These are phyloP conservation scores for Lentinula guzmanii DNA, from an alignment of 768 basidiomycete genomes.

Conservation along the genomic window DNA sequence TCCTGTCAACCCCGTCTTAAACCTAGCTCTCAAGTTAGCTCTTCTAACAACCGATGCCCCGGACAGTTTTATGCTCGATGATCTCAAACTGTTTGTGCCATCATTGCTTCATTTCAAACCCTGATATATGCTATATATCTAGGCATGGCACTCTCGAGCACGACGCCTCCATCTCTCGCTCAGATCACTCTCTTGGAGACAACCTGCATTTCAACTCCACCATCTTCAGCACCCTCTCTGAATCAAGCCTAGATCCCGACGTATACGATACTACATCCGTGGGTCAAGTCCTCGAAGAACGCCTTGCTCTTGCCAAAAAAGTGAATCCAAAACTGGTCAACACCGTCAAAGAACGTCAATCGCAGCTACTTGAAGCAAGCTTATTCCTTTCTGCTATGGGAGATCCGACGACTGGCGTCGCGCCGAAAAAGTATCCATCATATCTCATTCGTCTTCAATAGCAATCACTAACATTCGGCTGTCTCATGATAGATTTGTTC, in stretches of 20 bases:
- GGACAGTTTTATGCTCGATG: slow-evolving; percentile 13
- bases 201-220: not conserved
- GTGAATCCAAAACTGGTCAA: slow-evolving; percentile 9
- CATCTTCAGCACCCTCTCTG: slow-evolving; percentile 1
- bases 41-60: slow-evolving; percentile 13
- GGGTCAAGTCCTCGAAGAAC: slow-evolving; percentile 3
- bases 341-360: slow-evolving; percentile 10
- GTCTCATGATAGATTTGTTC: not conserved
- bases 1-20: slow-evolving; percentile 9
- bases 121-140: not conserved
- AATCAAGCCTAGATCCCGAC: slow-evolving; percentile 8
- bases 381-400: slow-evolving; percentile 12
- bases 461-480: not conserved
- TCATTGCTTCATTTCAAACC: not conserved
- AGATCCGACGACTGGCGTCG: slow-evolving; percentile 1
- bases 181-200: slow-evolving; percentile 4
- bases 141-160: slow-evolving; percentile 7
- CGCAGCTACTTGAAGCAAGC: slow-evolving; percentile 8
- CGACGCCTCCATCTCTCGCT: slow-evolving; percentile 6
- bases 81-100: slow-evolving; percentile 12
- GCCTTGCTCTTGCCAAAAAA: slow-evolving; percentile 6
- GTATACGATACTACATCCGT: slow-evolving; percentile 8
- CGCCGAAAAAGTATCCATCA: not conserved
- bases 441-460: not conserved
- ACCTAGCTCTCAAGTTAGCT: slow-evolving; percentile 10